A percentile compares a stretch with the other conserved stretches of the same genome.
Conservation (phyloP, 805 yeast genomes). For the Zygosaccharomyces siamensis region DNA sequence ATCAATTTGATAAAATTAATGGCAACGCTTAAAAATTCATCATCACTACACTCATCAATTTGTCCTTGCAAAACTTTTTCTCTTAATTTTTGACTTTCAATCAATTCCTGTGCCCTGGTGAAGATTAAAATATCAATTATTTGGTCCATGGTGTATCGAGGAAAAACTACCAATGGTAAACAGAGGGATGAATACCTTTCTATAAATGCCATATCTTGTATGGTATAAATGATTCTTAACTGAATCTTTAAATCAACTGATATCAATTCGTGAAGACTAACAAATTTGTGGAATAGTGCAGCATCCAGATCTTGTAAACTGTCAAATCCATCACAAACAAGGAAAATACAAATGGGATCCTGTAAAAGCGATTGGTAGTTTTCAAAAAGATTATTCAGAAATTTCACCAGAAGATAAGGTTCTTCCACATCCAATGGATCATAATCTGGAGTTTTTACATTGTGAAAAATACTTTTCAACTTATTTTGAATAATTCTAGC, state of each 20-base stretch:
- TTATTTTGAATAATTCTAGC: constrained; percentile 24
- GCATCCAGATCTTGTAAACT: constrained; percentile 32
- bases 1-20: constrained; percentile 28
- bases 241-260: constrained; percentile 18
- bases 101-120: constrained; percentile 17
- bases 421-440: constrained; percentile 33
- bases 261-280: constrained; percentile 27
- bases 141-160: constrained; percentile 27
- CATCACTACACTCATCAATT: constrained; percentile 15
- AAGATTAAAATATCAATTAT: constrained; percentile 20
- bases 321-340: constrained; percentile 34
- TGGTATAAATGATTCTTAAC: constrained; percentile 25
- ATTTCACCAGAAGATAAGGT: constrained; percentile 25
- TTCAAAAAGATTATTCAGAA: constrained; percentile 16
- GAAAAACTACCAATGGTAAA: constrained; percentile 30
- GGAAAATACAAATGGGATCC: constrained; percentile 13
- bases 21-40: constrained; percentile 15
- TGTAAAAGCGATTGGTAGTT: constrained; percentile 10
- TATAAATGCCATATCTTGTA: constrained; percentile 24
- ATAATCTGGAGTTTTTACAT: constrained; percentile 8
- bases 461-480: constrained; percentile 16
- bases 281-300: constrained; percentile 23
- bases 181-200: constrained; percentile 25
- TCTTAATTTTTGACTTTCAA: constrained; percentile 11
- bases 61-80: constrained; percentile 11